Conservation (phyloP, 768 basidiomycete species). For the Rhizopogon sp. region DNA sequence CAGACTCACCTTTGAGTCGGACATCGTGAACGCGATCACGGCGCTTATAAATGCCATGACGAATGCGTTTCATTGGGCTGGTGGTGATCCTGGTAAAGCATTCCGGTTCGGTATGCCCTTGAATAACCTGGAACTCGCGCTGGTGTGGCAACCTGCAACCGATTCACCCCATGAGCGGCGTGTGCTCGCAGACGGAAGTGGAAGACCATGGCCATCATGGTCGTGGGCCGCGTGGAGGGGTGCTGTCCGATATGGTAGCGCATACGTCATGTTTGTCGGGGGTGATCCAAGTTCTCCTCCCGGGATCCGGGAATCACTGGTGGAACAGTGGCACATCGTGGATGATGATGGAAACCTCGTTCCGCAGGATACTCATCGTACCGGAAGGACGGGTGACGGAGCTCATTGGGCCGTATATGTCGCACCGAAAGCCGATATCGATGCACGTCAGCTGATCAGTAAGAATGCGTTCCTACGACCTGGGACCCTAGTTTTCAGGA, state of each 20-base stretch:
- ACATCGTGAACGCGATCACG: not conserved
- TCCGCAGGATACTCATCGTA: slow-evolving; percentile 7
- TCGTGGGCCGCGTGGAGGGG: slow-evolving; percentile 22
- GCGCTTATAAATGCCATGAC: not conserved
- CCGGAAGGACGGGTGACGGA: not conserved
- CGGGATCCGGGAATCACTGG: slow-evolving; percentile 10
- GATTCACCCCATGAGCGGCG: slow-evolving; percentile 8
- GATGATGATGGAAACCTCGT: slow-evolving; percentile 7
- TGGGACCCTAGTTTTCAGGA: slow-evolving; percentile 19
- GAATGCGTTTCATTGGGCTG: not conserved
- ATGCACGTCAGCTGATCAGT: not conserved
- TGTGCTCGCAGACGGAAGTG: not conserved
- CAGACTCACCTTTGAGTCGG: not conserved
- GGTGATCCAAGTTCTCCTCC: not conserved
- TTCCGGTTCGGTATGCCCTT: not conserved
- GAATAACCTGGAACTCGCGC: slow-evolving; percentile 10
- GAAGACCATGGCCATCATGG: slow-evolving; percentile 16
- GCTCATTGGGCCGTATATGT: not conserved
- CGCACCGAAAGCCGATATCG: not conserved
- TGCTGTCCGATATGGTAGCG: slow-evolving; percentile 1
- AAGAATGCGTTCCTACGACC: slow-evolving; percentile 1
- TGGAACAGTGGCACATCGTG: slow-evolving; percentile 13
- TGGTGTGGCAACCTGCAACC: slow-evolving; percentile 19
- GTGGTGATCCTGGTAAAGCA: not conserved
- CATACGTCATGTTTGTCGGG: not conserved